Base-by-base conservation (phyloP, 495 filamentous ascomycete species). In the Penicillium coprophilum region DNA sequence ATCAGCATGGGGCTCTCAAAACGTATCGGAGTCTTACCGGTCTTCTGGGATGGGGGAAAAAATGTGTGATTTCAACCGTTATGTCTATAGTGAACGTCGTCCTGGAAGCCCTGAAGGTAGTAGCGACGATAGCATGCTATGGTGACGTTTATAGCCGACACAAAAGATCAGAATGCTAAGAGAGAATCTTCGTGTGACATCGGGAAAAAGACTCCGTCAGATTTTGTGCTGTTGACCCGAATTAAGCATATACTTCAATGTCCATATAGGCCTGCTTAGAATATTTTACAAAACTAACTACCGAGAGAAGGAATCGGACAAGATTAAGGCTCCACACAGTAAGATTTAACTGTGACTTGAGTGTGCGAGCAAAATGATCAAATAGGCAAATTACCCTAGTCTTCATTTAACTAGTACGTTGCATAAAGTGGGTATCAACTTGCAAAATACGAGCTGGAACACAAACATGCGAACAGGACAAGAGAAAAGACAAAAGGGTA, bases 131-230 rank as follows among this genome's bases (percentile, higher is more conserved):
- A 20, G 28, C 28, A 8, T 23, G 24, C 13, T 24, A 27, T 49
- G n/a, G 23, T 38, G 13, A 27, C 20, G 8, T 30, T 20, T 19
- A 20, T 46, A 46, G 43, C 13, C 19, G 32, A 20, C 27, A 27
- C 0, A 20, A 1, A 27, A 9, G 28, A 34, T 15, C 12, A 19
- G 23, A 50, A 50, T 50, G 19, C 23, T 27, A 4, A 2, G 45
- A 50, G 31, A 38, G 34, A 57, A 41, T 57, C 8, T 30, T 54
- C 46, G 56, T 61, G 55, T 59, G 24, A 59, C 61, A 32, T 23
- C 40, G 60, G 57, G 57, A 56, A 64, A 64, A 67, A 40, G 40
- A 46, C 46, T 62, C 58, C 61, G 58, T 41, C 21, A 32, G 24
- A 24, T 11, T 30, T 21, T 32, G 10, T 51, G 21, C 27, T 52